These are phyloP conservation scores for Cyberlindnera mycetangii DNA, from an alignment of 805 yeast genomes.

Conservation along the genomic window DNA sequence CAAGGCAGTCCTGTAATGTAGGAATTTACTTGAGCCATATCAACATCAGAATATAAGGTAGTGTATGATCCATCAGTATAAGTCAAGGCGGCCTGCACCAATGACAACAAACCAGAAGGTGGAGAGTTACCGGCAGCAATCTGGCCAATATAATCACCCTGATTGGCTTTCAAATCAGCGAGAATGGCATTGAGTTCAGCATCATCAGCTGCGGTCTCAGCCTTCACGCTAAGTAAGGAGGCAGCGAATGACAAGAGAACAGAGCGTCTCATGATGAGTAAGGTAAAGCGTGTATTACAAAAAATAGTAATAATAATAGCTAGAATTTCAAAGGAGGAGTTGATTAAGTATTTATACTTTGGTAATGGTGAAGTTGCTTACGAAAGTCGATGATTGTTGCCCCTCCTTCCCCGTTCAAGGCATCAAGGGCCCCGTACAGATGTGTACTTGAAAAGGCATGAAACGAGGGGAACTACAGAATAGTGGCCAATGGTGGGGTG, in stretches of 20 bases:
- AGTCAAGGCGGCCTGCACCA: slow-evolving; percentile 29
- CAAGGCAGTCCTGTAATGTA: slow-evolving; percentile 33
- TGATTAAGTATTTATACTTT: too few species aligned
- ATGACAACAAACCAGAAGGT: slow-evolving; percentile 29
- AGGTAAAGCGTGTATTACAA: background rate
- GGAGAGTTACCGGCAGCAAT: slow-evolving; percentile 22
- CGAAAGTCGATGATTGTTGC: too few species aligned
- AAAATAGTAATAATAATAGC: too few species aligned
- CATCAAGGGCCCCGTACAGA: too few species aligned
- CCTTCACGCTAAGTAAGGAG: background rate
- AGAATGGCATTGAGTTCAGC: slow-evolving; percentile 10
- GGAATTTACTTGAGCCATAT: slow-evolving; percentile 24
- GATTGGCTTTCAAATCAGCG: slow-evolving; percentile 18
- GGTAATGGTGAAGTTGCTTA: too few species aligned
- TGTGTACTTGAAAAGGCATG: too few species aligned
- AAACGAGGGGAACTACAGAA: too few species aligned
- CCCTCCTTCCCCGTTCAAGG: too few species aligned
- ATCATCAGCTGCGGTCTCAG: background rate
- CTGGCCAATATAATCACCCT: slow-evolving; percentile 20
- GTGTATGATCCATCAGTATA: slow-evolving; percentile 35
- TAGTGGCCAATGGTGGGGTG: too few species aligned
- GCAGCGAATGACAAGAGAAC: slow-evolving; percentile 1
- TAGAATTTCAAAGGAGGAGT: too few species aligned
- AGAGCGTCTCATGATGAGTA: background rate
- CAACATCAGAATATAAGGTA: slow-evolving; percentile 28